A percentile compares a stretch with the other conserved stretches of the same genome.
Evolutionary conservation across 2,329 filamentous ascomycete genomes (phyloP).

Genomic region (Fusarium nodosum): DNA sequence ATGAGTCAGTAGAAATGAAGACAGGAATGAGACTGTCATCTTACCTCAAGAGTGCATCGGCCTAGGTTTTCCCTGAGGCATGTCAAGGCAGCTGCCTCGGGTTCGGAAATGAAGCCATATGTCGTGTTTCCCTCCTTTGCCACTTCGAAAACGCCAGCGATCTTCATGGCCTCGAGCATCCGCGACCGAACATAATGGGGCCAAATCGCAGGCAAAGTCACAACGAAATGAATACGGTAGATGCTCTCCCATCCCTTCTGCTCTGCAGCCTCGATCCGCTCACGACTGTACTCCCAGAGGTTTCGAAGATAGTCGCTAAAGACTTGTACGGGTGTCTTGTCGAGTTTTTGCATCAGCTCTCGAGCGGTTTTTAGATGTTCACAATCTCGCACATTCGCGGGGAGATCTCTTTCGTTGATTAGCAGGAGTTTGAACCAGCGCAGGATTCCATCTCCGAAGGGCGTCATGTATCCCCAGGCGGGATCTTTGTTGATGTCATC

Average conservation of each 20-base stretch:
- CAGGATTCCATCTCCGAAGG: slow-evolving; percentile 40
- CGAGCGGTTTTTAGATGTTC: slow-evolving; percentile 39
- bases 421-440: slow-evolving; percentile 61
- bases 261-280: slow-evolving; percentile 47
- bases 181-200: slow-evolving; percentile 54
- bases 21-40: neutral
- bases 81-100: slow-evolving; percentile 61
- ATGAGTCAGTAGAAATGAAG: neutral
- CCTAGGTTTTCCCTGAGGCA: slow-evolving; percentile 51
- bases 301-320: slow-evolving; percentile 53
- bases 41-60: slow-evolving; percentile 44
- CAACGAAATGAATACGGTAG: slow-evolving; percentile 55
- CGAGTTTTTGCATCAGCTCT: slow-evolving; percentile 2
- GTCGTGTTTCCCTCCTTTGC: slow-evolving; percentile 50
- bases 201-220: slow-evolving; percentile 64
- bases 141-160: slow-evolving; percentile 55
- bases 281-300: slow-evolving; percentile 53
- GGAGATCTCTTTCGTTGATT: slow-evolving; percentile 54
- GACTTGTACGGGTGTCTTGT: slow-evolving; percentile 50
- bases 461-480: slow-evolving; percentile 54
- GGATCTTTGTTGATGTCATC: neutral
- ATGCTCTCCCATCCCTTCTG: slow-evolving; percentile 44
- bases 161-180: slow-evolving; percentile 55
- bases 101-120: slow-evolving; percentile 58
- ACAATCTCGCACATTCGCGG: slow-evolving; percentile 43